Base-by-base conservation (phyloP, 371 early-diverging fungal species). In the Rhizomucor pusillus region DNA sequence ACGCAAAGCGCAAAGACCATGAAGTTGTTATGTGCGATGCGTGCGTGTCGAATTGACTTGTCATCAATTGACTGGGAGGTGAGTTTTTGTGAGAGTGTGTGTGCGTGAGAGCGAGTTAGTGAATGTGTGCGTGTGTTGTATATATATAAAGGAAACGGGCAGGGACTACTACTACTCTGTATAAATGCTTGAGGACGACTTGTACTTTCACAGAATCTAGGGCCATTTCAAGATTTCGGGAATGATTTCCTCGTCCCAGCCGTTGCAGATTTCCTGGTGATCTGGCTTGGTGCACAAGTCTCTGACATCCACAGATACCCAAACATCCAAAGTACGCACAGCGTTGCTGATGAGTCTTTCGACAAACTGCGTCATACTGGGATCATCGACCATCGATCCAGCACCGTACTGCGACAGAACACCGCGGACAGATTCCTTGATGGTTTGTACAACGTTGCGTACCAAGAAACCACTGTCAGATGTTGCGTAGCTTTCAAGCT, bases 201-300 rank as follows among this genome's bases (percentile, higher is more conserved):
- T n/a, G n/a, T n/a, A n/a, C n/a, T n/a, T n/a, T n/a, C n/a, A n/a
- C n/a, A 18, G 40, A 40, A 35, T 69, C 65, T 62, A 78, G 64
- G 79, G 79, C 73, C 73, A 78, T 44, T 56, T 64, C 33, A 78
- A 58, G 48, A 78, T 78, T 23, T 70, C 65, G 19, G 45, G 48
- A 25, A 62, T 75, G 50, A 78, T 75, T 25, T 63, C 61, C 40
- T 70, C 61, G 41, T 72, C 71, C 73, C 73, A 78, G 18, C 66
- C 59, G 47, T 69, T 60, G 59, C 79, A 78, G 10, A 65, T 56
- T n/a, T 69, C 63, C 9, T 66, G 46, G 34, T 70, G 65, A 16
- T 65, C 67, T 12, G 61, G 48, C 1, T 62, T 60, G n/a, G 59
- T 55, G 58, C 79, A 78, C 12, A 78, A 43, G n/a, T 63, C 49